Evolutionary conservation across 768 basidiomycete genomes (phyloP), one percentile per base, ranked within the genome.

Genomic region (Nidula microcarpa): DNA sequence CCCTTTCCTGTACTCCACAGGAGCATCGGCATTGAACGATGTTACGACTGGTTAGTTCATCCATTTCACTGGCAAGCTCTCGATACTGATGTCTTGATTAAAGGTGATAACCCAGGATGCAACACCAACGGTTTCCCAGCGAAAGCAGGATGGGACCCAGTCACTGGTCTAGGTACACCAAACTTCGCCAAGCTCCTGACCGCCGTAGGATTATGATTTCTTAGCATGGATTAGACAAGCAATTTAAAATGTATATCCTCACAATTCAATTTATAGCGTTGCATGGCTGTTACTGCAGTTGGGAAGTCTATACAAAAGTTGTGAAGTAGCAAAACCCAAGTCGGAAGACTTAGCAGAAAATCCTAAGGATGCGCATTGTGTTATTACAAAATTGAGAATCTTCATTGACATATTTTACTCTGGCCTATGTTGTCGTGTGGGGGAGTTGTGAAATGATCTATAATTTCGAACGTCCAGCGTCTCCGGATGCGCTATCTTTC

Each of bases 1-100:
- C 52, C 65, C 64, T 16, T 50, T 61, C 53, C 55, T 61, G 33
- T 51, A 17, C 8, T 43, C 48, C 4, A 33, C 50, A 47, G 13
- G 46, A 37, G 32, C 43, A 16, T 4, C 16, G 9, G 18, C 11
- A 35, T 41, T 54, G 52, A 52, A 48, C 33, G 52, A 53, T 43
- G 50, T 47, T 49, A 39, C 41, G 35, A 46, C 53, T 5, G 52
- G n/a, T 52, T 59, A 55, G 54, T 46, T 79, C n/a, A 39, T 58
- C 14, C 51, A 33, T 4, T 66, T 68, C 3, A 53, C 52, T 10
- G 3, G 62, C 78, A 49, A 75, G 74, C 51, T 77, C 80, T 49
- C 13, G 18, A 16, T 46, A 10, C 44, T 46, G 5, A 46, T 46
- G 10, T 70, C 78, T 50, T 75, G 74, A 0, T 46, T 52, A 11